phyloP scores from a whole-genome alignment of 768 basidiomycete species.

The Thelephora ganbajun region DNA sequence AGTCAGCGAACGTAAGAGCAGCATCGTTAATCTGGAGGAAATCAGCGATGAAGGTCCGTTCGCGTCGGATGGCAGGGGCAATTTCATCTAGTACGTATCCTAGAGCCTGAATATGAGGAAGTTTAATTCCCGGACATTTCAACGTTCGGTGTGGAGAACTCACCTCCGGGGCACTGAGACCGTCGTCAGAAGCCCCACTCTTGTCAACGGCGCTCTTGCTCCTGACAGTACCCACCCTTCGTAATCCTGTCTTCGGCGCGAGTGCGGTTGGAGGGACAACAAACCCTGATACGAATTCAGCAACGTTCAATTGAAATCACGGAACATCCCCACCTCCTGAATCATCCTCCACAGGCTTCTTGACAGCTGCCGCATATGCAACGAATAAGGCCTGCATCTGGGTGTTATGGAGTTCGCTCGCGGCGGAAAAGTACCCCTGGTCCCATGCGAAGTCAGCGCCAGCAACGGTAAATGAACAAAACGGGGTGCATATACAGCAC shows the following conservation, averaged over 20 bases:
- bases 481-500: conserved; percentile 46
- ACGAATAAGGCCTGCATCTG: conserved; percentile 66
- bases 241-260: conserved; percentile 45
- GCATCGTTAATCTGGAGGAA: conserved; percentile 88
- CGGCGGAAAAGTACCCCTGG: conserved; percentile 75
- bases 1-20: conserved; percentile 87
- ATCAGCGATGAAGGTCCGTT: conserved; percentile 80
- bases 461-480: neutral
- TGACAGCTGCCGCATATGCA: conserved; percentile 42
- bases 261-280: conserved; percentile 20
- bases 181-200: conserved; percentile 27
- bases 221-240: conserved; percentile 57
- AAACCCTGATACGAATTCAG: conserved; percentile 8
- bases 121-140: neutral
- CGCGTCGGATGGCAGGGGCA: conserved; percentile 58
- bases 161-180: conserved; percentile 63
- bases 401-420: conserved; percentile 65
- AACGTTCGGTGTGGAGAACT: conserved; percentile 3
- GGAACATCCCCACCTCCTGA: conserved; percentile 41
- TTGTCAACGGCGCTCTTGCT: no score
- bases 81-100: conserved; percentile 64
- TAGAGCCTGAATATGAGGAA: conserved; percentile 41
- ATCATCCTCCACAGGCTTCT: conserved; percentile 60
- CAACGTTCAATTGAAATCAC: neutral
- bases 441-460: neutral